phyloP scores from a whole-genome alignment of 257 asterid genomes.

The Solanum gandarillasii region DNA sequence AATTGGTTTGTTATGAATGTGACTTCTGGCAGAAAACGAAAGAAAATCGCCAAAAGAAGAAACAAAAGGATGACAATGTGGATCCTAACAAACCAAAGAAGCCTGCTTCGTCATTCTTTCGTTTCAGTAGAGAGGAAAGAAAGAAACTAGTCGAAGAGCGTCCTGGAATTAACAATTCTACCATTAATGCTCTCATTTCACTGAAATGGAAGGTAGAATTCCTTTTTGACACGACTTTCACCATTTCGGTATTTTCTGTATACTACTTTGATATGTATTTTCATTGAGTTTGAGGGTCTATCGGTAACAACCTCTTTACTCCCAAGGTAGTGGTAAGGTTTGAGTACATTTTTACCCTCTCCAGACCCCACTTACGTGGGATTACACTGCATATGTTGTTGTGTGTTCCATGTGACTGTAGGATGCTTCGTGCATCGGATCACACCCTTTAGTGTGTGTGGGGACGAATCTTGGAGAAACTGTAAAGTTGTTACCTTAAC shows the following conservation, averaged over 20 bases:
- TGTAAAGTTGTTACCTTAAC: background rate
- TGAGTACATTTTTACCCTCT: background rate
- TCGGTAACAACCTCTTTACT: no score
- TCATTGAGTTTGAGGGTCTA: background rate
- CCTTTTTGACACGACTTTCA: background rate
- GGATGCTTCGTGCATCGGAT: background rate
- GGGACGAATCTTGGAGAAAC: background rate
- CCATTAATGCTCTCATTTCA: conserved; percentile 59
- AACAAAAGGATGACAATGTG: conserved; percentile 35
- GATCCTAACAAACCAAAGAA: conserved; percentile 87
- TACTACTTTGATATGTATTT: background rate
- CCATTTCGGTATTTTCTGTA: background rate
- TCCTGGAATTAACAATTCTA: conserved; percentile 45
- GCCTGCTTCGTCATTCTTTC: conserved; percentile 78
- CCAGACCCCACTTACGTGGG: background rate
- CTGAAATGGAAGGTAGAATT: conserved; percentile 69
- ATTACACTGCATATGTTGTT: no score
- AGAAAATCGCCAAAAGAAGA: conserved; percentile 48
- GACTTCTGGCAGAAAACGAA: conserved; percentile 47
- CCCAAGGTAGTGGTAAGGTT: no score
- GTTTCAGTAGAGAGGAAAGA: conserved; percentile 71
- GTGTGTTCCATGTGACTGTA: background rate
- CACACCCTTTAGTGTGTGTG: background rate
- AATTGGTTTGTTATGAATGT: background rate
- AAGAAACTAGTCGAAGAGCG: conserved; percentile 48